These are phyloP conservation scores for Thyridium curvatum DNA, from an alignment of 2,329 filamentous ascomycete species.

Conservation along the genomic window DNA sequence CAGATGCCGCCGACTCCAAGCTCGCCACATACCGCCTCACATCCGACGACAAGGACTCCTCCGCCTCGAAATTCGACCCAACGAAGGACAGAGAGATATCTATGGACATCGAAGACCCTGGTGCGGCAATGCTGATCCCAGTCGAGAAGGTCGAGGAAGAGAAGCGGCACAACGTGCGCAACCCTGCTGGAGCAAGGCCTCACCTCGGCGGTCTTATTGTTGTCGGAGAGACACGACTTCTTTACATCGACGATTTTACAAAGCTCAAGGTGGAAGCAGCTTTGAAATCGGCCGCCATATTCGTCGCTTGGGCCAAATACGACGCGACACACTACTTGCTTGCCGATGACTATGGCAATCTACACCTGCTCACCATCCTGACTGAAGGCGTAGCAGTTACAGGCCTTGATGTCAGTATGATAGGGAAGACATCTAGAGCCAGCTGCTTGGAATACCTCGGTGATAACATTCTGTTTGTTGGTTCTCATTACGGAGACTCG, in stretches of 20 bases:
- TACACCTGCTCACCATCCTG: conserved; percentile 79
- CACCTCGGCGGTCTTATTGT: conserved; percentile 65
- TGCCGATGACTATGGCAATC: conserved; percentile 80
- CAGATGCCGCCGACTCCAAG: conserved; percentile 45
- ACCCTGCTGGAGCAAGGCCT: conserved; percentile 45
- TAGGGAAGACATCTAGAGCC: conserved; percentile 66
- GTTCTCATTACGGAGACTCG: conserved; percentile 88
- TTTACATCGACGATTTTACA: conserved; percentile 76
- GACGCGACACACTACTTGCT: conserved; percentile 80
- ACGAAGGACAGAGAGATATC: conserved; percentile 49
- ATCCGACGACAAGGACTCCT: conserved; percentile 48
- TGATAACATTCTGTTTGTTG: conserved; percentile 70
- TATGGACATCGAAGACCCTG: conserved; percentile 46
- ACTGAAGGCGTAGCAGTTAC: conserved; percentile 61
- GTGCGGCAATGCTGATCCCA: conserved; percentile 56
- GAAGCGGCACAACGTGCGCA: conserved; percentile 55
- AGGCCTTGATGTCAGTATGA: conserved; percentile 62
- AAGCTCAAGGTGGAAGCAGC: conserved; percentile 58
- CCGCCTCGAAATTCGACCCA: conserved; percentile 48
- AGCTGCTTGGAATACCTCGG: conserved; percentile 74
- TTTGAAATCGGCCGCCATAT: conserved; percentile 72
- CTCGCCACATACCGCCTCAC: conserved; percentile 55
- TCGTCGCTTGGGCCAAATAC: conserved; percentile 84
- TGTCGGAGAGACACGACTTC: conserved; percentile 73
- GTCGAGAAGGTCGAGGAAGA: conserved; percentile 48